phyloP scores from a whole-genome alignment of 2,329 filamentous ascomycete species.

The Microsporum ferrugineum region DNA sequence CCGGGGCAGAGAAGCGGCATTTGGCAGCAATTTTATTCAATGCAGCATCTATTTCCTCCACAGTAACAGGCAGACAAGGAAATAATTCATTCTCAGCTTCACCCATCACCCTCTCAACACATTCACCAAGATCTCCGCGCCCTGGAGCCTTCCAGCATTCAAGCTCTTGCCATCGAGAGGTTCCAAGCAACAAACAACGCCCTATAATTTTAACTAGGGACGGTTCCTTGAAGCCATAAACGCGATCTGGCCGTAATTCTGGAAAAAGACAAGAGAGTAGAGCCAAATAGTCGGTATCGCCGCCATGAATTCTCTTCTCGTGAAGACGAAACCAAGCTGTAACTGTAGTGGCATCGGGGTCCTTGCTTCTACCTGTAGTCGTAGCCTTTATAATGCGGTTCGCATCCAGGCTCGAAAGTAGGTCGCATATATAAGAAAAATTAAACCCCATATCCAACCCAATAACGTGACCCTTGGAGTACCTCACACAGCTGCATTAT shows the following conservation, averaged over 20 bases:
- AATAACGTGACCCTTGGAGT: not conserved
- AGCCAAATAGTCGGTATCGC: slow-evolving; percentile 48
- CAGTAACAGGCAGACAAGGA: slow-evolving; percentile 41
- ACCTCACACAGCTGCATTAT: not conserved
- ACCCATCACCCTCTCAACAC: slow-evolving; percentile 53
- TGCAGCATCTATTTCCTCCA: slow-evolving; percentile 60
- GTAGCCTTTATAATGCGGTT: slow-evolving; percentile 30
- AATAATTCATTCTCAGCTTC: slow-evolving; percentile 42
- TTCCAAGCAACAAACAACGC: slow-evolving; percentile 54
- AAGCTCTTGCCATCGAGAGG: slow-evolving; percentile 50
- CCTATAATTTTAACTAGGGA: slow-evolving; percentile 57
- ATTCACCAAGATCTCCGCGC: slow-evolving; percentile 58
- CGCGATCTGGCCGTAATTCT: slow-evolving; percentile 62
- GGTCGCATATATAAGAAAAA: slow-evolving; percentile 61
- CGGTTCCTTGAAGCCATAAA: slow-evolving; percentile 56
- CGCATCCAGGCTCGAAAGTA: slow-evolving; percentile 57
- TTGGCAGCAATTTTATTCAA: slow-evolving; percentile 57
- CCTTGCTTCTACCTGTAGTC: slow-evolving; percentile 20
- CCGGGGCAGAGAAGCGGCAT: slow-evolving; percentile 58
- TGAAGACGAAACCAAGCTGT: slow-evolving; percentile 59
- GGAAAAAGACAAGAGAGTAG: slow-evolving; percentile 67
- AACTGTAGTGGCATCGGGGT: slow-evolving; percentile 38
- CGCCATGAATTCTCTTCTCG: slow-evolving; percentile 45
- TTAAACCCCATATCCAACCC: slow-evolving; percentile 33
- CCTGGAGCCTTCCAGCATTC: slow-evolving; percentile 50